These are phyloP conservation scores for Talaromyces sp. DNA, from an alignment of 2,329 filamentous ascomycete species.

Conservation along the genomic window DNA sequence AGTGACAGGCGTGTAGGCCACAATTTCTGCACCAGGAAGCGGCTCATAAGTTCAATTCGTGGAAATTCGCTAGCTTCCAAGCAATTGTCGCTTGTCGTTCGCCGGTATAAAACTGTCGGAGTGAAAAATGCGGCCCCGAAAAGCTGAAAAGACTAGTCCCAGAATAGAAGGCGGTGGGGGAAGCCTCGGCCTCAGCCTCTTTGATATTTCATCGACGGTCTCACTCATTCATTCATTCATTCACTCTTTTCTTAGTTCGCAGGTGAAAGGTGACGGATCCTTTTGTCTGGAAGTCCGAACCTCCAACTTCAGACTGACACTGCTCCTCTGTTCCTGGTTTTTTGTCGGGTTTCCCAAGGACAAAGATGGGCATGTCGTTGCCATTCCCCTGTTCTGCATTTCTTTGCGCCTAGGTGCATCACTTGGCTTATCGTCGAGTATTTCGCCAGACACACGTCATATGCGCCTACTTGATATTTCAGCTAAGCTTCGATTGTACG, in stretches of 20 bases:
- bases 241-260: not conserved
- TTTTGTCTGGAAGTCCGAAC: not conserved
- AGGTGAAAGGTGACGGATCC: not conserved
- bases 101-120: too few relatives aligned
- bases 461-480: not conserved
- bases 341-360: slow-evolving; percentile 6
- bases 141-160: not conserved
- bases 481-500: not conserved
- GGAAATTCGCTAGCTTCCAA: not conserved
- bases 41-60: not conserved
- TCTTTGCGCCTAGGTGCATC: slow-evolving; percentile 5
- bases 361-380: slow-evolving; percentile 9
- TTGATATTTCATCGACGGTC: not conserved
- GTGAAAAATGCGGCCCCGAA: not conserved
- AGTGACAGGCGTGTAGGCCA: not conserved
- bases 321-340: not conserved
- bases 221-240: not conserved
- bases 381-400: slow-evolving; percentile 1
- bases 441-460: not conserved
- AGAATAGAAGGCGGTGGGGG: not conserved
- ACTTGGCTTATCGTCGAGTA: not conserved
- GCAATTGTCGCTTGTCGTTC: not conserved
- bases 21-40: not conserved
- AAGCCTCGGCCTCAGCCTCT: not conserved
- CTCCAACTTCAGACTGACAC: not conserved